These are phyloP conservation scores for Coniella vitis DNA, from an alignment of 2,329 filamentous ascomycete genomes.

Conservation along the genomic window DNA sequence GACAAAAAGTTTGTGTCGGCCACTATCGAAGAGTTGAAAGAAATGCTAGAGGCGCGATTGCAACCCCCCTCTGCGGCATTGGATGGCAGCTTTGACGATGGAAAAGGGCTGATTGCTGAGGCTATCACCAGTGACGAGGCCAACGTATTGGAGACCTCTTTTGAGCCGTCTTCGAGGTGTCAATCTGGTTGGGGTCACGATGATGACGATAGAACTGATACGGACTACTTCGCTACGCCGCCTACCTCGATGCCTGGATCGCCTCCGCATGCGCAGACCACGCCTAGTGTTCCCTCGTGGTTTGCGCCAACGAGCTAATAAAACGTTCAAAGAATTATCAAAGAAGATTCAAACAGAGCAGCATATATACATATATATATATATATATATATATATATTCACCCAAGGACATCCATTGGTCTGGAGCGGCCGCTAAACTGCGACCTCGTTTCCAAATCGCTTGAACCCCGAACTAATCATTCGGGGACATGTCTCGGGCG, in stretches of 20 bases:
- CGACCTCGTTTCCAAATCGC: too few species aligned
- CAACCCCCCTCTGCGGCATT: conserved; percentile 45
- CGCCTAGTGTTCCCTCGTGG: conserved; percentile 35
- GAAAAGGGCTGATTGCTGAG: conserved; percentile 14
- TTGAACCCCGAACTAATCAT: too few species aligned
- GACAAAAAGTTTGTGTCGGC: conserved; percentile 83
- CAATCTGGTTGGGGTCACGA: conserved; percentile 24
- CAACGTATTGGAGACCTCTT: conserved; percentile 4
- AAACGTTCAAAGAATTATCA: too few species aligned
- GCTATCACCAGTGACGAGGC: conserved; percentile 12
- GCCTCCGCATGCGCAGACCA: conserved; percentile 35
- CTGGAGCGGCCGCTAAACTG: too few species aligned
- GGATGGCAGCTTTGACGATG: conserved; percentile 21
- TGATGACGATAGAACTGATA: conserved; percentile 43
- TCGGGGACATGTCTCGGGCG: too few species aligned
- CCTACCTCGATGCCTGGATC: conserved; percentile 47
- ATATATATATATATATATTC: too few species aligned
- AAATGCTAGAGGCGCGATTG: conserved; percentile 59
- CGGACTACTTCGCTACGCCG: conserved; percentile 51
- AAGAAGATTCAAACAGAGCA: too few species aligned
- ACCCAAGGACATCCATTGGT: too few species aligned
- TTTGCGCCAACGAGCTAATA: too few species aligned
- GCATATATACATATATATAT: too few species aligned
- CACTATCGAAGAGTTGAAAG: conserved; percentile 74
- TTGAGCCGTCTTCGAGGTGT: conserved; percentile 2